Evolutionary conservation across 1,139 yeast genomes (phyloP).

Genomic region (Yamadazyma songkhlaensis): DNA sequence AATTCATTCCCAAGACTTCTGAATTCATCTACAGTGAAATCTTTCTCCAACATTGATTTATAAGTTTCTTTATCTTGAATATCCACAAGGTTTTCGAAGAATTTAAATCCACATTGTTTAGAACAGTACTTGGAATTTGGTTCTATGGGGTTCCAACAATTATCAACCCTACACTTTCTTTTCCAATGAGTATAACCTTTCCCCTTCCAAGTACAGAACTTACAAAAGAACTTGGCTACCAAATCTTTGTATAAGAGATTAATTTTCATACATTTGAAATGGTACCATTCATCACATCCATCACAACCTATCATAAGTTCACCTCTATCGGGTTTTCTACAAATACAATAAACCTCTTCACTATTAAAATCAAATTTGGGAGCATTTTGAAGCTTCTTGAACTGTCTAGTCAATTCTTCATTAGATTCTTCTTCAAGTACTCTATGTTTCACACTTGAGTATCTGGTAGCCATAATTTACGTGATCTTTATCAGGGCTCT

Average conservation of each 20-base stretch:
- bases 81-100: constrained; percentile 29
- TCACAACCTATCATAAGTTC: constrained; percentile 91
- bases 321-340: constrained; percentile 77
- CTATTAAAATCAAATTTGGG: constrained; percentile 46
- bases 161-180: constrained; percentile 63
- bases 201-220: constrained; percentile 60
- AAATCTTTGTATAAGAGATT: constrained; percentile 52
- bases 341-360: constrained; percentile 74
- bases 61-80: constrained; percentile 6
- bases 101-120: constrained; percentile 65
- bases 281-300: constrained; percentile 95
- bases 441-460: constrained; percentile 9
- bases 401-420: constrained; percentile 46
- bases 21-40: constrained; percentile 16
- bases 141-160: constrained; percentile 60
- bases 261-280: constrained; percentile 72
- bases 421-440: constrained; percentile 18
- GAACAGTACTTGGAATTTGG: constrained; percentile 68
- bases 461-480: constrained; percentile 1
- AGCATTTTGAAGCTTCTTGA: constrained; percentile 39
- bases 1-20: constrained; percentile 28
- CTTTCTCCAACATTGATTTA: constrained; percentile 15
- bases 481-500: too few species aligned
- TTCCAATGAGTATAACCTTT: constrained; percentile 59
- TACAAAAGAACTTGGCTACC: constrained; percentile 69